phyloP scores from a whole-genome alignment of 768 basidiomycete species.

The Kwoniella mangroviensis region DNA sequence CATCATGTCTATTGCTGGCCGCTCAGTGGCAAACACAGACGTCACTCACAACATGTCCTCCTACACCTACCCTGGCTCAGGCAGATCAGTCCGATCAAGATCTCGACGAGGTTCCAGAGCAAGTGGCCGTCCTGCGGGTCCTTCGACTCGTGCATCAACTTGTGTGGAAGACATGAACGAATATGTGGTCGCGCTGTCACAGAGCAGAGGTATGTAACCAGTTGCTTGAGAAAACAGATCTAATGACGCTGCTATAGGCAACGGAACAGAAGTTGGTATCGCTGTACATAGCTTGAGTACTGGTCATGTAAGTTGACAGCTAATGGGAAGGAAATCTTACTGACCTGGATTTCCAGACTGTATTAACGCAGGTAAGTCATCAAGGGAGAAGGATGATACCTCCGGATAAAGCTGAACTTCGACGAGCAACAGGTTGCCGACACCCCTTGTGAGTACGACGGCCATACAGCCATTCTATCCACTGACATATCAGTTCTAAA shows the following conservation, averaged over 20 bases:
- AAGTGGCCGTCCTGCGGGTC: not conserved
- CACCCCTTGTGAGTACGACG: conserved; percentile 10
- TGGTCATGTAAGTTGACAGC: conserved; percentile 18
- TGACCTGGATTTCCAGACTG: not conserved
- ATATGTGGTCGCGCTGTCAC: conserved; percentile 11
- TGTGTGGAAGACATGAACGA: conserved; percentile 4
- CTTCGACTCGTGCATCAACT: conserved; percentile 22
- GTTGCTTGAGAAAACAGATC: not conserved
- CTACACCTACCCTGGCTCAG: not conserved
- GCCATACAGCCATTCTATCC: no score
- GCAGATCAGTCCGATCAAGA: not conserved
- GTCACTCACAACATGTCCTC: not conserved
- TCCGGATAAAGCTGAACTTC: not conserved
- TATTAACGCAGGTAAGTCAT: conserved; percentile 17
- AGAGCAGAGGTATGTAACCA: conserved; percentile 14
- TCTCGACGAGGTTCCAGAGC: not conserved
- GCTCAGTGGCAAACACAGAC: not conserved
- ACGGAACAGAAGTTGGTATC: conserved; percentile 23
- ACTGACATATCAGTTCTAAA: not conserved
- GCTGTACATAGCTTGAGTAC: conserved; percentile 14
- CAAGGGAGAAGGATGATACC: not conserved
- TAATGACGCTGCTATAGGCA: conserved; percentile 3
- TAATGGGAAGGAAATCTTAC: not conserved
- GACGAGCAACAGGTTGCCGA: conserved; percentile 10
- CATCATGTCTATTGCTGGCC: not conserved